phyloP scores from a whole-genome alignment of 225 moss, liverwort and hornwort species.

The Polytrichum formosum region DNA sequence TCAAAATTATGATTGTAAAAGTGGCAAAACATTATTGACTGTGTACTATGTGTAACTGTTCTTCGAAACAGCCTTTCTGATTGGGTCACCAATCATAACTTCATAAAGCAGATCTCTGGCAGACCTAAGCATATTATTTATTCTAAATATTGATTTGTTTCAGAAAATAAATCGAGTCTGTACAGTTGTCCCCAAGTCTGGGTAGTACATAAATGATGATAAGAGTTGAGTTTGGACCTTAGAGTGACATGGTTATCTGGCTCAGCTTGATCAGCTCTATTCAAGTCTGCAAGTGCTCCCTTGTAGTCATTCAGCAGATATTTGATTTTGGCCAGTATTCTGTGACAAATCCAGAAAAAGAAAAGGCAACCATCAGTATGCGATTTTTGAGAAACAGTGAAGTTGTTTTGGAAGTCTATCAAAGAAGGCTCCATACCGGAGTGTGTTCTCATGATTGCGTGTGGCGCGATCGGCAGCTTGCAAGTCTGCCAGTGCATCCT shows the following conservation, averaged over 20 bases:
- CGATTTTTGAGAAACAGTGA: too few species aligned
- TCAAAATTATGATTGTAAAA: too few species aligned
- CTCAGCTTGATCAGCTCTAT: slow-evolving; percentile 42
- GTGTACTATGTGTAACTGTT: too few species aligned
- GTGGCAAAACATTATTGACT: too few species aligned
- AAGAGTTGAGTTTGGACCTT: slow-evolving; percentile 14
- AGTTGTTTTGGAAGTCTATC: too few species aligned
- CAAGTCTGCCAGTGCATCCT: slow-evolving; percentile 42
- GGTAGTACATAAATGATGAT: not conserved
- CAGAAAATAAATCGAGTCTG: too few species aligned
- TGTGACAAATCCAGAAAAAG: not conserved
- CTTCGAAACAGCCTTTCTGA: too few species aligned
- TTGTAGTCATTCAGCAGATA: slow-evolving; percentile 45
- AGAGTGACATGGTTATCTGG: slow-evolving; percentile 46
- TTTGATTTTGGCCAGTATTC: slow-evolving; percentile 43
- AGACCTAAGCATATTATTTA: too few species aligned
- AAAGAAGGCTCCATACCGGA: slow-evolving; percentile 19
- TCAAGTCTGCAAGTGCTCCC: slow-evolving; percentile 42
- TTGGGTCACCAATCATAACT: too few species aligned
- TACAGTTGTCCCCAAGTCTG: too few species aligned
- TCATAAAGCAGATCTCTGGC: too few species aligned
- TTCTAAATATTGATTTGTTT: too few species aligned
- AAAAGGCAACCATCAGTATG: not conserved
- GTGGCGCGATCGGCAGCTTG: slow-evolving; percentile 36
- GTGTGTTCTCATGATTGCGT: slow-evolving; percentile 41